Conservation (phyloP, 257 asterid species). For the Handroanthus guayacan region DNA sequence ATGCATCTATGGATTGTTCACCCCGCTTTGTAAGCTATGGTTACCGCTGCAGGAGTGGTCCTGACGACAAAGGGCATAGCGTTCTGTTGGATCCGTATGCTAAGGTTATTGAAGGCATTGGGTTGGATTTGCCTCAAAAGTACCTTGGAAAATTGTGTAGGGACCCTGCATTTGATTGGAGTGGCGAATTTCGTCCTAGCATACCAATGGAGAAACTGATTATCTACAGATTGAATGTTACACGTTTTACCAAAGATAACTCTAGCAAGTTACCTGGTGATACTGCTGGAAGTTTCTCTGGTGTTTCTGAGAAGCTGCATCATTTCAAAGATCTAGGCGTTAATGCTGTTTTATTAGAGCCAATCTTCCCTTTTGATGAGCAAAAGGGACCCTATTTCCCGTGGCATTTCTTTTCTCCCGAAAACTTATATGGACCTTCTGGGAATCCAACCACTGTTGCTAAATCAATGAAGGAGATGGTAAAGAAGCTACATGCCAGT, state of each 20-base stretch:
- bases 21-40: conserved; percentile 74
- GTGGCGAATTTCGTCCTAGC: conserved; percentile 59
- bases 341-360: conserved; percentile 86
- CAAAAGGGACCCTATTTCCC: conserved; percentile 84
- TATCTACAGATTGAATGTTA: conserved; percentile 72
- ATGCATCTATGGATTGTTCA: conserved; percentile 61
- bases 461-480: conserved; percentile 86
- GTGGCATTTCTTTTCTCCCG: conserved; percentile 76
- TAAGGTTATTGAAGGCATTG: conserved; percentile 57
- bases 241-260: conserved; percentile 62
- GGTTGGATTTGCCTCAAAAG: conserved; percentile 45
- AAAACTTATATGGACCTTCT: conserved; percentile 52
- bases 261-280: conserved; percentile 72
- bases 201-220: conserved; percentile 74
- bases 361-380: conserved; percentile 75
- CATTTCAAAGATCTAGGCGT: conserved; percentile 87
- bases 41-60: conserved; percentile 65
- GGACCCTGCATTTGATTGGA: conserved; percentile 86
- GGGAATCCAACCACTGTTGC: conserved; percentile 45
- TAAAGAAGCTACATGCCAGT: conserved; percentile 69
- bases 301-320: conserved; percentile 67
- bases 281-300: conserved; percentile 70
- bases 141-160: conserved; percentile 57
- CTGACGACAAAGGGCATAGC: conserved; percentile 43
- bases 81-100: conserved; percentile 88